Conservation (phyloP, 257 asterid genomes). For the Solanum bulbocastanum region DNA sequence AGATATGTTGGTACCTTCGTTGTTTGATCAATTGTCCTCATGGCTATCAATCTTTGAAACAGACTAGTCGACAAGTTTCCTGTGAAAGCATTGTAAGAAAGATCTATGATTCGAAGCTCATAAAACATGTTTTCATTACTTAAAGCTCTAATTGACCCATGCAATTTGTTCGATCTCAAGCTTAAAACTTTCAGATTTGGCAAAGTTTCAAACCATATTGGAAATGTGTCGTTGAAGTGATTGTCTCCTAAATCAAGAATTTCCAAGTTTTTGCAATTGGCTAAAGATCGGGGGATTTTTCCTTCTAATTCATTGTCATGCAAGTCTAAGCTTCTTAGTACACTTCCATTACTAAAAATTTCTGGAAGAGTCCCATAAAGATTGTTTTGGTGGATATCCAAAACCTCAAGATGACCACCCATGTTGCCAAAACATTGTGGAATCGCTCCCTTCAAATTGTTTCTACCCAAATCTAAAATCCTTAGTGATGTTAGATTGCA, state of each 20-base stretch:
- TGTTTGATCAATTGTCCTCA: not conserved
- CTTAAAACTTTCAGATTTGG: not conserved
- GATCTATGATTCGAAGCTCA: not conserved
- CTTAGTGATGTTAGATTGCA: too few relatives aligned
- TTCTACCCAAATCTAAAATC: not conserved
- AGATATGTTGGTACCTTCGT: not conserved
- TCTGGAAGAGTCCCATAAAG: not conserved
- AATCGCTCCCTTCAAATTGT: not conserved
- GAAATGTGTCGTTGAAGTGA: not conserved
- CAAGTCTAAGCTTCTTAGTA: not conserved
- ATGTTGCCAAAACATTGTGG: not conserved
- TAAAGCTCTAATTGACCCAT: not conserved
- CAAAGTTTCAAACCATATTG: not conserved
- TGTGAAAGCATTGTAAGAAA: not conserved
- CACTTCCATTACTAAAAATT: not conserved
- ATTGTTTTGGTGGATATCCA: not conserved
- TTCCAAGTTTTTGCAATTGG: not conserved
- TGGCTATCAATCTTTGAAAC: not conserved
- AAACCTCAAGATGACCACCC: not conserved
- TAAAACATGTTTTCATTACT: not conserved
- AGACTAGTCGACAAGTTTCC: not conserved
- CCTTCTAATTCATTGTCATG: not conserved
- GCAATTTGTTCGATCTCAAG: too few relatives aligned
- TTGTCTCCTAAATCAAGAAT: not conserved
- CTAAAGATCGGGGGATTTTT: not conserved